These are phyloP conservation scores for Podaxis mareebaensis DNA, from an alignment of 768 basidiomycete species.

Conservation along the genomic window DNA sequence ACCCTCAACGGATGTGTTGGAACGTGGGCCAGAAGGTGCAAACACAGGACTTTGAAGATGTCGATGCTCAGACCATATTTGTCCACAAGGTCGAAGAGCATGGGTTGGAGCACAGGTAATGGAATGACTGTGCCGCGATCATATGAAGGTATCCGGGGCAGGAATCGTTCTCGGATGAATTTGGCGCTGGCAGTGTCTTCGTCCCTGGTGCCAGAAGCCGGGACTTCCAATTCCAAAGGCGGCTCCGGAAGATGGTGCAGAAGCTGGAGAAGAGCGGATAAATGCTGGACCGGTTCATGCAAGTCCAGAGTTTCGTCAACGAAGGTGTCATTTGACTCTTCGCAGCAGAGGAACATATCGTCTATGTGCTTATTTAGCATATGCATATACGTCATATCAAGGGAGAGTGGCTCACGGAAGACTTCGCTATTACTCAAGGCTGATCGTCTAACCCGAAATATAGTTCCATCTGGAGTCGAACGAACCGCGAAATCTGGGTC, in stretches of 20 bases:
- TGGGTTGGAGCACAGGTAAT: slow-evolving; percentile 56
- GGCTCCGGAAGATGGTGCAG: slow-evolving; percentile 55
- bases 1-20: slow-evolving; percentile 63
- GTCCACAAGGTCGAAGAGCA: slow-evolving; percentile 59
- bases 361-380: slow-evolving; percentile 35
- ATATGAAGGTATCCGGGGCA: slow-evolving; percentile 25
- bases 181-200: slow-evolving; percentile 29
- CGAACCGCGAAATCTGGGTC: slow-evolving; percentile 58
- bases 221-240: slow-evolving; percentile 32
- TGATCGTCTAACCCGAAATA: slow-evolving; percentile 49
- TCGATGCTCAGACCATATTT: slow-evolving; percentile 60
- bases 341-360: slow-evolving; percentile 69
- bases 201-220: slow-evolving; percentile 24
- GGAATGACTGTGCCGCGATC: slow-evolving; percentile 56
- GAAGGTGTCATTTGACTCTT: slow-evolving; percentile 24
- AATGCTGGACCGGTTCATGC: slow-evolving; percentile 48
- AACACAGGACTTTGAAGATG: slow-evolving; percentile 42
- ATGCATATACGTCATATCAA: slow-evolving; percentile 8
- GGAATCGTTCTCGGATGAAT: slow-evolving; percentile 19
- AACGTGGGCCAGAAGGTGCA: slow-evolving; percentile 61
- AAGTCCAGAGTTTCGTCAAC: slow-evolving; percentile 46
- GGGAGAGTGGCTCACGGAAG: slow-evolving; percentile 49
- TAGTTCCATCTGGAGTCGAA: slow-evolving; percentile 50
- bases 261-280: slow-evolving; percentile 54
- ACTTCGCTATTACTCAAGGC: slow-evolving; percentile 58